Evolutionary conservation across 768 basidiomycete species (phyloP), one percentile per base, ranked within the genome.

Genomic region (Kwoniella shandongensis): DNA sequence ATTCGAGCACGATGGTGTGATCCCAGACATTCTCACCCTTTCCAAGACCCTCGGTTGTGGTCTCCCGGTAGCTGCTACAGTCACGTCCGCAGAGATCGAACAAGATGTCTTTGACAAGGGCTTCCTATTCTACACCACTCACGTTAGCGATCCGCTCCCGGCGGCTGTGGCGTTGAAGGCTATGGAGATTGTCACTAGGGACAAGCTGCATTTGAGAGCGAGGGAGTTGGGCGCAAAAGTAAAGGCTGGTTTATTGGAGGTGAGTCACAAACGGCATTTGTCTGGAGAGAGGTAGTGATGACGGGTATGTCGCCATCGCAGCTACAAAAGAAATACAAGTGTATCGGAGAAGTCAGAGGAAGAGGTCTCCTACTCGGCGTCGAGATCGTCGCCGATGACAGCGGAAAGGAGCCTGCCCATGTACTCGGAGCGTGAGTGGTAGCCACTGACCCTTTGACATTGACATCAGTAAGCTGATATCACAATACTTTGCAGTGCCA

Each of bases 11-110:
- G 58, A 61, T 13, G 54, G 50, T 18, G 54, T 72, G 51, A 55
- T 67, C 26, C 70, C 70, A 17, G 70, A 72, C 40, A 69, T 72
- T 49, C 62, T 72, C 12, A 51, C 59, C 4, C 53, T 72, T 7
- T 66, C 65, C 38, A 72, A 72, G 59, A 72, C 70, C 17, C 56
- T 72, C 13, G 70, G 70, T 20, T 65, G 59, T n/a, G 70, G 70
- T 38, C 54, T 72, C 2, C 70, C 70, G 0, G 53, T 72, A 41
- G 56, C 46, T 1, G 70, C 70, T 1, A 54, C 57, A 10, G 45
- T 66, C 30, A 65, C 62, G 0, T 59, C 67, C 17, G 35, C 53
- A 1, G 51, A 46, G 25, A 69, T 72, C 35, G 62, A 56, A 18
- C 27, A 52, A 29, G 35, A 29, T 2, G 41, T 48, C 1, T 27